Evolutionary conservation across 352 stramenopile genomes (phyloP).

Genomic region (Pythium myriotylum): DNA sequence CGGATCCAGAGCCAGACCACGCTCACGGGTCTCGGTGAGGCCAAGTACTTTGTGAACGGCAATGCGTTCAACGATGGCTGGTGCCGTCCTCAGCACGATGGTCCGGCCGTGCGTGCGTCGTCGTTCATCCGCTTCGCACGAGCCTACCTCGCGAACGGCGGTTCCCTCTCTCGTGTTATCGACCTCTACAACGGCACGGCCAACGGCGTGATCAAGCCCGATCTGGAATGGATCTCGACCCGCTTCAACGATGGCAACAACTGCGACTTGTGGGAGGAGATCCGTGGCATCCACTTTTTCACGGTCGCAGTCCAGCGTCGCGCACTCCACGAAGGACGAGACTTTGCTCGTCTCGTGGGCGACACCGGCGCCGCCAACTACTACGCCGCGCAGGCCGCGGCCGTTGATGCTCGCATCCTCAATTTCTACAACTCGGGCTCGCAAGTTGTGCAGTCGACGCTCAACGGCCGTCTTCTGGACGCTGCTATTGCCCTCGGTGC

Average conservation of each 20-base stretch:
- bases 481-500: constrained; percentile 22
- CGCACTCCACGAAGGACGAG: constrained; percentile 24
- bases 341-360: constrained; percentile 24
- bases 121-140: constrained; percentile 32
- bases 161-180: constrained; percentile 6
- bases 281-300: constrained; percentile 32
- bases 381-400: constrained; percentile 16
- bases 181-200: constrained; percentile 33
- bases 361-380: constrained; percentile 19
- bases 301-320: constrained; percentile 29
- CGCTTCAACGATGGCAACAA: constrained; percentile 30
- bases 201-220: constrained; percentile 27
- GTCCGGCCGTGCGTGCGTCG: constrained; percentile 23
- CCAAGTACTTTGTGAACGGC: constrained; percentile 32
- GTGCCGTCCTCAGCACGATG: constrained; percentile 35
- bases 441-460: constrained; percentile 21
- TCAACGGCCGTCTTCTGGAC: constrained; percentile 25
- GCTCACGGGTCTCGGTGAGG: constrained; percentile 23
- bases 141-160: constrained; percentile 27
- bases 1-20: constrained; percentile 21
- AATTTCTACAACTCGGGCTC: constrained; percentile 31
- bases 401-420: constrained; percentile 18
- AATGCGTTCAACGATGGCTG: constrained; percentile 28
- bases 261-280: constrained; percentile 31
- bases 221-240: constrained; percentile 21